phyloP scores from a whole-genome alignment of 306 rosid genomes.

The Castanopsis chinensis region DNA sequence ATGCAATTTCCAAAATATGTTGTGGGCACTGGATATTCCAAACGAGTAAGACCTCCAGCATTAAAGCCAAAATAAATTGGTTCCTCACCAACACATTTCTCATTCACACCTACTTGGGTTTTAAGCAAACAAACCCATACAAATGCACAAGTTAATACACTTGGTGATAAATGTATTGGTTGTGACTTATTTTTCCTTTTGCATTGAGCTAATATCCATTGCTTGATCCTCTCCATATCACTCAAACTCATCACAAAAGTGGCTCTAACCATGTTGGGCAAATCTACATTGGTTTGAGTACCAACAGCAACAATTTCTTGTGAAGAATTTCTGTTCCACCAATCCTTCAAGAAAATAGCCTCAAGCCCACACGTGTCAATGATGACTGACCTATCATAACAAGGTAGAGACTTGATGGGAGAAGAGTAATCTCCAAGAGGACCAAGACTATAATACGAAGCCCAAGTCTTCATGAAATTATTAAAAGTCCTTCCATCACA shows the following conservation, averaged over 20 bases:
- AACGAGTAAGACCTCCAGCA: constrained; percentile 50
- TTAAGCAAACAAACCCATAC: constrained; percentile 46
- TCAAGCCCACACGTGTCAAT: constrained; percentile 28
- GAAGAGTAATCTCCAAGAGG: not conserved
- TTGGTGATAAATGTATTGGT: constrained; percentile 37
- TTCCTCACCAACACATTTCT: not conserved
- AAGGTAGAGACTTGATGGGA: not conserved
- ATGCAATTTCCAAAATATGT: constrained; percentile 44
- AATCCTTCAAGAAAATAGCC: constrained; percentile 40
- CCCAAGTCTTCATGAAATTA: constrained; percentile 53
- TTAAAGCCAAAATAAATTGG: constrained; percentile 39
- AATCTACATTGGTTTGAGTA: not conserved
- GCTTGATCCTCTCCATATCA: constrained; percentile 34
- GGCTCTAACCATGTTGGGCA: constrained; percentile 29
- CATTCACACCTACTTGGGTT: constrained; percentile 11
- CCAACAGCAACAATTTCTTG: not conserved
- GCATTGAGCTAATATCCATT: constrained; percentile 25
- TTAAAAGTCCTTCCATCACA: constrained; percentile 51
- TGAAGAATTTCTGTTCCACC: constrained; percentile 23
- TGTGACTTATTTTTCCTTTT: constrained; percentile 13
- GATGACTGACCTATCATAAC: constrained; percentile 33
- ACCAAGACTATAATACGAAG: constrained; percentile 15
- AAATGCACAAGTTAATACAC: constrained; percentile 42
- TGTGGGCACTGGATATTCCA: constrained; percentile 16
- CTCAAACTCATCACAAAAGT: constrained; percentile 26